phyloP scores from a whole-genome alignment of 805 yeast genomes.

The Kazachstania taianensis region DNA sequence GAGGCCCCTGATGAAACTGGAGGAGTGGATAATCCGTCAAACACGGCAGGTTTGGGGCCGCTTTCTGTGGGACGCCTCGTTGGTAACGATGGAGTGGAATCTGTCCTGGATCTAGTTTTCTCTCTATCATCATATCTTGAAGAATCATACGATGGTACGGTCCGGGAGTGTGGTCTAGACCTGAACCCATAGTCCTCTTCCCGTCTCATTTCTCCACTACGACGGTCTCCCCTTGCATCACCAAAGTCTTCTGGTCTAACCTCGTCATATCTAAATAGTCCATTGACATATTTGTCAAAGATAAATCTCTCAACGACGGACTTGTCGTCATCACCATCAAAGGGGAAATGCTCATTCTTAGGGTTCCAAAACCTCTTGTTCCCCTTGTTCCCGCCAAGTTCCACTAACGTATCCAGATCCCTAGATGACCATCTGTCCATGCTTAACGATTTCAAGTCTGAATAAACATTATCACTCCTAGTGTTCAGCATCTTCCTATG shows the following conservation, averaged over 20 bases:
- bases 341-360: constrained; percentile 57
- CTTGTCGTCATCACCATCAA: constrained; percentile 61
- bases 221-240: constrained; percentile 2
- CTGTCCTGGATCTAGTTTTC: constrained; percentile 33
- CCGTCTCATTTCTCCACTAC: too few species aligned
- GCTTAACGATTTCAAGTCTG: constrained; percentile 62
- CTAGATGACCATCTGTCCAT: constrained; percentile 57
- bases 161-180: neutral
- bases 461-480: constrained; percentile 34
- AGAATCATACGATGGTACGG: constrained; percentile 32
- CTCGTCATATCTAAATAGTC: constrained; percentile 36
- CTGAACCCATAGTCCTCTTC: constrained; percentile 4
- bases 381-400: constrained; percentile 50
- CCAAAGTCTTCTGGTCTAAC: constrained; percentile 25
- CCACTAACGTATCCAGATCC: constrained; percentile 38
- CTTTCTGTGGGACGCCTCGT: constrained; percentile 30
- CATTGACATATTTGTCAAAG: constrained; percentile 58
- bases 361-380: constrained; percentile 61
- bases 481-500: constrained; percentile 54
- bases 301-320: constrained; percentile 45
- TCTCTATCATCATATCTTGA: constrained; percentile 28
- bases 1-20: constrained; percentile 5
- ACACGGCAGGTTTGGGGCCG: constrained; percentile 28
- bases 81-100: constrained; percentile 30
- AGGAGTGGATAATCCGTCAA: constrained; percentile 23